A percentile compares a stretch with the other conserved stretches of the same genome.
Conservation (phyloP, 805 yeast genomes). For the Scheffersomyces stipitis region DNA sequence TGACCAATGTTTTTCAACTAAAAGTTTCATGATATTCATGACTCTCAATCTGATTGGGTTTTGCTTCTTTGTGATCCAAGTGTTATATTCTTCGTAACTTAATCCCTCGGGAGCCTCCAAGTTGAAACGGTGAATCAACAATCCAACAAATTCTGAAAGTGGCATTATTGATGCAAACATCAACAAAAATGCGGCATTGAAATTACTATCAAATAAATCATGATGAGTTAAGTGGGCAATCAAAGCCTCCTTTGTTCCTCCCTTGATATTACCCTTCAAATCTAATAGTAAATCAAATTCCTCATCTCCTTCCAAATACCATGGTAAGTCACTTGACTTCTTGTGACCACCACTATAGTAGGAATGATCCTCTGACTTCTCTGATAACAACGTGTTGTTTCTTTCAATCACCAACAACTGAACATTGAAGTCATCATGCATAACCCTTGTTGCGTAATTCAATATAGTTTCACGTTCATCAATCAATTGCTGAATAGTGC, state of each 20-base stretch:
- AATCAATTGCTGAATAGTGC: slow-evolving; percentile 55
- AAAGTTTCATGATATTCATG: slow-evolving; percentile 61
- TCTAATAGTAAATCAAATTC: slow-evolving; percentile 59
- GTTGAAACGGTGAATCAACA: slow-evolving; percentile 64
- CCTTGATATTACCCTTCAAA: slow-evolving; percentile 69
- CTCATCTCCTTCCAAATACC: slow-evolving; percentile 72
- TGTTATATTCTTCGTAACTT: slow-evolving; percentile 74
- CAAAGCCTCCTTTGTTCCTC: slow-evolving; percentile 78
- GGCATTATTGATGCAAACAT: slow-evolving; percentile 76
- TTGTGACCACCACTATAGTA: slow-evolving; percentile 34
- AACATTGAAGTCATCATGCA: slow-evolving; percentile 70
- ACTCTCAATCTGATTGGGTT: slow-evolving; percentile 66
- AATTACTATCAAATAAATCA: slow-evolving; percentile 57
- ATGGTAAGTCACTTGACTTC: slow-evolving; percentile 50
- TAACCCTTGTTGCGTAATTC: slow-evolving; percentile 72
- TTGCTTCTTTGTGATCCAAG: slow-evolving; percentile 73
- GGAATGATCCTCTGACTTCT: slow-evolving; percentile 37
- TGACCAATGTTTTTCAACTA: slow-evolving; percentile 72
- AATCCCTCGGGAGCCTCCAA: slow-evolving; percentile 84
- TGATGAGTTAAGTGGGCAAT: slow-evolving; percentile 82
- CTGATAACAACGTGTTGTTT: slow-evolving; percentile 38
- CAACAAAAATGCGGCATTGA: slow-evolving; percentile 67
- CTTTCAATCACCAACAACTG: slow-evolving; percentile 53
- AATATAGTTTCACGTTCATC: slow-evolving; percentile 70
- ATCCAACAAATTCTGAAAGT: slow-evolving; percentile 58